Evolutionary conservation across 805 yeast genomes (phyloP).

Genomic region (Pichia heedii): DNA sequence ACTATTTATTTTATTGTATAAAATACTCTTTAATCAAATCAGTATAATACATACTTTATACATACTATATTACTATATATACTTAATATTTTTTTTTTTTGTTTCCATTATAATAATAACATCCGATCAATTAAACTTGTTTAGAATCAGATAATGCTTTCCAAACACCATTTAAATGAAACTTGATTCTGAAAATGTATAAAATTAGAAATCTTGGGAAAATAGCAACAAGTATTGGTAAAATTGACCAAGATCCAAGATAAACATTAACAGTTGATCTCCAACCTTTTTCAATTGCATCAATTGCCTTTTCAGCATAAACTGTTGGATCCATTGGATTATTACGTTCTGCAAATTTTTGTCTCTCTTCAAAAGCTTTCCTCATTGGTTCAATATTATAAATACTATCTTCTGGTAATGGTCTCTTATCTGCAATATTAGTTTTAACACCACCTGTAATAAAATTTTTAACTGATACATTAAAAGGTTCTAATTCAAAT

Average conservation of each 20-base stretch:
- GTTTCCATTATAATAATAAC: too few species aligned
- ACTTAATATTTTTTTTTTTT: too few species aligned
- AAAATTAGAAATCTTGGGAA: constrained; percentile 21
- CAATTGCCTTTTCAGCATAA: constrained; percentile 49
- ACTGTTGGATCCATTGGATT: constrained; percentile 50
- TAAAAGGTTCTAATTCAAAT: constrained; percentile 62
- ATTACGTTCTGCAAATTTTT: constrained; percentile 49
- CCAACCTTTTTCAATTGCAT: constrained; percentile 33
- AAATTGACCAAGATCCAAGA: constrained; percentile 36
- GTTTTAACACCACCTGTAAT: constrained; percentile 73
- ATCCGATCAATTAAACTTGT: not conserved
- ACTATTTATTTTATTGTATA: too few species aligned
- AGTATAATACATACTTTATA: too few species aligned
- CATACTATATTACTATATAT: too few species aligned
- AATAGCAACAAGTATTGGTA: constrained; percentile 20
- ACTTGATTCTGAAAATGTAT: constrained; percentile 22
- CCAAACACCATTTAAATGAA: constrained; percentile 31
- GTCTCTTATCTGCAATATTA: constrained; percentile 57
- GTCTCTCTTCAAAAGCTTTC: constrained; percentile 41
- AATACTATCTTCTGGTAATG: constrained; percentile 46
- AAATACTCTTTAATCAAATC: too few species aligned
- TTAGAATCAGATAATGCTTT: constrained; percentile 16
- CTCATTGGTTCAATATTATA: constrained; percentile 44
- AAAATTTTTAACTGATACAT: constrained; percentile 58
- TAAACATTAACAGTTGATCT: constrained; percentile 41